A percentile compares a stretch with the other conserved stretches of the same genome.
phyloP scores from a whole-genome alignment of 1,284 basidiomycete genomes.

The Wallemia mellicola region DNA sequence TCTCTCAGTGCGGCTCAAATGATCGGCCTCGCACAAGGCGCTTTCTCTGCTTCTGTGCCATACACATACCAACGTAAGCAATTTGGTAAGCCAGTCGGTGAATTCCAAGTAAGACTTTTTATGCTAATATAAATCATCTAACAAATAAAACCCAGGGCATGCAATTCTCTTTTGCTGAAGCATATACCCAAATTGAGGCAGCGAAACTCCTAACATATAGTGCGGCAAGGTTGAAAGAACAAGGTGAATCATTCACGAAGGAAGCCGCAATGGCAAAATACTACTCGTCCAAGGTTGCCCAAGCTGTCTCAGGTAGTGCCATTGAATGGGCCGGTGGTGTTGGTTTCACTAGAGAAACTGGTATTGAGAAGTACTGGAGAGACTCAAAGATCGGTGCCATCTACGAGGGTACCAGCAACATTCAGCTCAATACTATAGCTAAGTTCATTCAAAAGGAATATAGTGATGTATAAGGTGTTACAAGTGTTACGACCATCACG shows the following conservation, averaged over 20 bases:
- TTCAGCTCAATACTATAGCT: slow-evolving; percentile 86
- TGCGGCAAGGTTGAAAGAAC: slow-evolving; percentile 44
- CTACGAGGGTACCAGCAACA: slow-evolving; percentile 86
- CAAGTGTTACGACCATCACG: no score
- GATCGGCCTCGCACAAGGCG: slow-evolving; percentile 81
- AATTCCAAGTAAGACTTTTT: slow-evolving; percentile 8
- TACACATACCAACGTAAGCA: slow-evolving; percentile 83
- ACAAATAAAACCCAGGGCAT: slow-evolving; percentile 60
- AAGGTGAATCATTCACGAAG: slow-evolving; percentile 39
- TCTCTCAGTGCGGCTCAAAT: slow-evolving; percentile 11
- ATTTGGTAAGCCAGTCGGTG: slow-evolving; percentile 68
- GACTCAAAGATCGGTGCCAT: slow-evolving; percentile 92
- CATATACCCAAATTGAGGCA: slow-evolving; percentile 62
- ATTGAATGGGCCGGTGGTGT: slow-evolving; percentile 95
- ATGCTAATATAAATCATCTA: not conserved
- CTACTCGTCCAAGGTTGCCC: slow-evolving; percentile 61
- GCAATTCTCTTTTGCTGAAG: slow-evolving; percentile 77
- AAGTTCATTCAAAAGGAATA: slow-evolving; percentile 63
- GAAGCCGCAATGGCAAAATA: slow-evolving; percentile 95
- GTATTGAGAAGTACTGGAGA: slow-evolving; percentile 78
- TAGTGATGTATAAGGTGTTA: not conserved
- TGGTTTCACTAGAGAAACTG: slow-evolving; percentile 78
- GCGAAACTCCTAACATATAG: slow-evolving; percentile 90
- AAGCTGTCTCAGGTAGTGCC: slow-evolving; percentile 54
- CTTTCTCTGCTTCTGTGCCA: slow-evolving; percentile 69